phyloP scores from a whole-genome alignment of 2,329 filamentous ascomycete genomes.

The Hymenoscyphus occultus region DNA sequence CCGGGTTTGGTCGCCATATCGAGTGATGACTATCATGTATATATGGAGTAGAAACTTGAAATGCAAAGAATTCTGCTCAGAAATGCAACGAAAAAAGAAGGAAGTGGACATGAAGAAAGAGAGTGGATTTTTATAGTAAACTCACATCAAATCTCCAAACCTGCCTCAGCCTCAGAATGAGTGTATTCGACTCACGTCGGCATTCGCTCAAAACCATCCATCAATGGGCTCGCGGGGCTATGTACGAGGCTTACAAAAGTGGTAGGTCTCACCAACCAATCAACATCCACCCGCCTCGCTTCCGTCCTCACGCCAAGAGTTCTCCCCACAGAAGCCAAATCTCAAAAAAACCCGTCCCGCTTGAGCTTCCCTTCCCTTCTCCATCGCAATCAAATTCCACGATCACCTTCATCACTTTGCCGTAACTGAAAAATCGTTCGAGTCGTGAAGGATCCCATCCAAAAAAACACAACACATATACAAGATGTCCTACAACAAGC shows the following conservation, averaged over 20 bases:
- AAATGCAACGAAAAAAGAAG: neutral
- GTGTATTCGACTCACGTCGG: conserved; percentile 21
- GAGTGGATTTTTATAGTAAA: neutral
- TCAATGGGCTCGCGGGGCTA: conserved; percentile 9
- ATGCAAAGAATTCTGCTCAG: neutral
- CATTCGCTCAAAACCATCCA: too few species aligned
- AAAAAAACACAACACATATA: conserved; percentile 28
- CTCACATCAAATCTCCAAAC: neutral
- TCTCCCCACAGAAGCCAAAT: conserved; percentile 20
- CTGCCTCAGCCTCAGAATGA: neutral
- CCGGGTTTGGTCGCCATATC: conserved; percentile 38
- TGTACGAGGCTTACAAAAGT: conserved; percentile 19
- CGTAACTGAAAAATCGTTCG: conserved; percentile 65
- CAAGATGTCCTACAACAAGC: conserved; percentile 93
- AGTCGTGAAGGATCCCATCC: conserved; percentile 66
- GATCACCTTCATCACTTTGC: conserved; percentile 73
- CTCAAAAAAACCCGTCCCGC: conserved; percentile 8
- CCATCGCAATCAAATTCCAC: conserved; percentile 15
- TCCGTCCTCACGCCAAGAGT: conserved; percentile 20
- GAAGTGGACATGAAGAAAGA: neutral
- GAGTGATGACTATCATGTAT: neutral
- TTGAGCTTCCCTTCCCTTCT: conserved; percentile 9
- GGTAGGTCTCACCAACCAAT: conserved; percentile 1
- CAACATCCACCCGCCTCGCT: conserved; percentile 18
- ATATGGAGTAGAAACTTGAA: neutral